Conservation (phyloP, 192 early-diverging fungal genomes). For the Gonapodya sp. region DNA sequence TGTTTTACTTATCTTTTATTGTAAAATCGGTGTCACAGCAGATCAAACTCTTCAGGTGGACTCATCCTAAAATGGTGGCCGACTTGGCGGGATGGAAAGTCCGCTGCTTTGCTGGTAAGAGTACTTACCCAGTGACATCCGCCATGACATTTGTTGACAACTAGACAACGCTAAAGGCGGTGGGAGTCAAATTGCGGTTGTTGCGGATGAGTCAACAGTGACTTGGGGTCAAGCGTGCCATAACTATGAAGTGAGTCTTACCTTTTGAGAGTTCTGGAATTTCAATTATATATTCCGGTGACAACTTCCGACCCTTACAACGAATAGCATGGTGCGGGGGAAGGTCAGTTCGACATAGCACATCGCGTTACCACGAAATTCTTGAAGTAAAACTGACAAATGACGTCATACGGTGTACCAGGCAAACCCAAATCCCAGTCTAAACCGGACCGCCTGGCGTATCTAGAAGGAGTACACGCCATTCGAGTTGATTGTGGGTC, state of each 20-base stretch:
- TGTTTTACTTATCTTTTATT: constrained; percentile 12
- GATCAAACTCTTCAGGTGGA: too few relatives aligned
- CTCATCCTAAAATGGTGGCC: not conserved
- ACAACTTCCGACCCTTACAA: too few relatives aligned
- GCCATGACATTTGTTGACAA: not conserved
- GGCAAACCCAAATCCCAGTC: not conserved
- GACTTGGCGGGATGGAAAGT: not conserved
- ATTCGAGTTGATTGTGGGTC: not conserved
- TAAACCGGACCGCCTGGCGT: not conserved
- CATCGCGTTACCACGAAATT: too few relatives aligned
- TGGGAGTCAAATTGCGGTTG: not conserved
- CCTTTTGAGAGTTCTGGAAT: too few relatives aligned
- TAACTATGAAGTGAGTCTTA: not conserved
- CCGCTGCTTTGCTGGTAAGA: not conserved
- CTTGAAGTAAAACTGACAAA: not conserved
- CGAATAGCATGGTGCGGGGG: not conserved
- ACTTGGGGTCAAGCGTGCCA: not conserved
- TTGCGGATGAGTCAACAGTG: not conserved
- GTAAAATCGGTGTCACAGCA: too few relatives aligned
- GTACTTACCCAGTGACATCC: not conserved
- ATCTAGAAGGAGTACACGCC: not conserved
- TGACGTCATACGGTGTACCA: not conserved
- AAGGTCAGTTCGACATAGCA: too few relatives aligned
- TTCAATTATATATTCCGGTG: too few relatives aligned
- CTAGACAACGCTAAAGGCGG: not conserved